Evolutionary conservation across 1,284 basidiomycete species (phyloP).

Genomic region (Ganoderma multipileum): DNA sequence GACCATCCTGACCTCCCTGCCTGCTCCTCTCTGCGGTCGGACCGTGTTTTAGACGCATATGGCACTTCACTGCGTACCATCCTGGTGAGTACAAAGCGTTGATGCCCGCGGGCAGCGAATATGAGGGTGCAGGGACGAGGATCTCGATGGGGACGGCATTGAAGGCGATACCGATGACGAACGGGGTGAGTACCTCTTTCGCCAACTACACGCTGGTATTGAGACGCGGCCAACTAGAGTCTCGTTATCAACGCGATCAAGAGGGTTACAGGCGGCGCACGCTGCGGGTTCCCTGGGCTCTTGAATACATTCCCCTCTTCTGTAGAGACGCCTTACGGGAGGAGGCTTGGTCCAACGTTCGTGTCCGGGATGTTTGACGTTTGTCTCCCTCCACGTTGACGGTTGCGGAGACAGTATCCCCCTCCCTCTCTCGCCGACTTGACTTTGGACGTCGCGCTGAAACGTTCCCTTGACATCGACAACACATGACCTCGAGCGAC

Average conservation of each 20-base stretch:
- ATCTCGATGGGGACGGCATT: not conserved
- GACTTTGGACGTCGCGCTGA: conserved; percentile 36
- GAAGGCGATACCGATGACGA: not conserved
- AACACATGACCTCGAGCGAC: conserved; percentile 35
- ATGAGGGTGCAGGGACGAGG: not conserved
- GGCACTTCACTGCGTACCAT: conserved; percentile 42
- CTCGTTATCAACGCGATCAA: not conserved
- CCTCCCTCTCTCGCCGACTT: conserved; percentile 35
- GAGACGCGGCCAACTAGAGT: not conserved
- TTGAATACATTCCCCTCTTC: not conserved
- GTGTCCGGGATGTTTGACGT: not conserved
- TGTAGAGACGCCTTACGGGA: not conserved
- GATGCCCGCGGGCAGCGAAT: conserved; percentile 3
- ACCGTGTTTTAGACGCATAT: conserved; percentile 36
- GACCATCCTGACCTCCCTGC: conserved; percentile 43
- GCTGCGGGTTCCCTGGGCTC: not conserved
- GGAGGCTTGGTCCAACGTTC: not conserved
- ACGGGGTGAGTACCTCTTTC: not conserved
- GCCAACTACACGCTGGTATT: not conserved
- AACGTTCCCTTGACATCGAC: conserved; percentile 33
- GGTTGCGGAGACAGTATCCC: not conserved
- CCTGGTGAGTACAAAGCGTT: not conserved
- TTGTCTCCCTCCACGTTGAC: no score
- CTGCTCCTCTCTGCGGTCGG: conserved; percentile 41
- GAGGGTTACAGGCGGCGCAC: not conserved